These are phyloP conservation scores for Sesbania bispinosa DNA, from an alignment of 306 rosid genomes.

Conservation along the genomic window DNA sequence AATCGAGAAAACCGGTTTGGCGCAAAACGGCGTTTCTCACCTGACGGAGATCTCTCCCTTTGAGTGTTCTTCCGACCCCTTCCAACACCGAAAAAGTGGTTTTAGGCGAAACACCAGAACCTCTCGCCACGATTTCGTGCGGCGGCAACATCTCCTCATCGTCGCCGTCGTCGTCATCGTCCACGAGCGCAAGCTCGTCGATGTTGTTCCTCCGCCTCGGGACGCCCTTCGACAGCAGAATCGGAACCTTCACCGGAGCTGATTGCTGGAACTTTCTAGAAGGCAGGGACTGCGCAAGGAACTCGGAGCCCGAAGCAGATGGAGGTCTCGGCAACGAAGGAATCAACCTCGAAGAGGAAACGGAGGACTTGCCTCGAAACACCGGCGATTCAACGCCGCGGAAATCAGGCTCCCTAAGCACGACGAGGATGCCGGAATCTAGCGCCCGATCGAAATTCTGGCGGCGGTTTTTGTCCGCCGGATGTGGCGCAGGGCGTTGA, in stretches of 20 bases:
- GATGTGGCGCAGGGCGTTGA: background rate
- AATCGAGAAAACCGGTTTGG: conserved; percentile 82
- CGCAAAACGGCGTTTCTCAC: conserved; percentile 84
- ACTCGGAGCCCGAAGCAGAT: conserved; percentile 29
- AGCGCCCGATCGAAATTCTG: conserved; percentile 15
- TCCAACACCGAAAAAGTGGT: conserved; percentile 80
- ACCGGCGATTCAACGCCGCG: conserved; percentile 23
- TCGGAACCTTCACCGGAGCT: conserved; percentile 74
- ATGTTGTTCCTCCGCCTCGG: conserved; percentile 26
- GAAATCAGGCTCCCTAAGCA: conserved; percentile 33
- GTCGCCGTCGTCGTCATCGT: conserved; percentile 37
- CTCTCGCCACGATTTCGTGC: conserved; percentile 70
- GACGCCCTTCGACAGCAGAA: conserved; percentile 36
- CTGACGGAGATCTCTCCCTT: conserved; percentile 91
- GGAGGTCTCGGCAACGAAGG: conserved; percentile 60
- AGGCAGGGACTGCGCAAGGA: conserved; percentile 44
- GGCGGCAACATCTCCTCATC: conserved; percentile 68
- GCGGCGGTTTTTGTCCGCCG: background rate
- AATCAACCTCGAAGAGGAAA: conserved; percentile 43
- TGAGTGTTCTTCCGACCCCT: conserved; percentile 87
- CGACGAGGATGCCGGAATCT: conserved; percentile 66
- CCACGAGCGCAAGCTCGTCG: conserved; percentile 21
- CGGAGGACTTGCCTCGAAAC: conserved; percentile 41
- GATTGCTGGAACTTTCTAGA: conserved; percentile 59
- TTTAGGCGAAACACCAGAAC: conserved; percentile 64